These are phyloP conservation scores for Ustulina deusta DNA, from an alignment of 2,329 filamentous ascomycete genomes.

Conservation along the genomic window DNA sequence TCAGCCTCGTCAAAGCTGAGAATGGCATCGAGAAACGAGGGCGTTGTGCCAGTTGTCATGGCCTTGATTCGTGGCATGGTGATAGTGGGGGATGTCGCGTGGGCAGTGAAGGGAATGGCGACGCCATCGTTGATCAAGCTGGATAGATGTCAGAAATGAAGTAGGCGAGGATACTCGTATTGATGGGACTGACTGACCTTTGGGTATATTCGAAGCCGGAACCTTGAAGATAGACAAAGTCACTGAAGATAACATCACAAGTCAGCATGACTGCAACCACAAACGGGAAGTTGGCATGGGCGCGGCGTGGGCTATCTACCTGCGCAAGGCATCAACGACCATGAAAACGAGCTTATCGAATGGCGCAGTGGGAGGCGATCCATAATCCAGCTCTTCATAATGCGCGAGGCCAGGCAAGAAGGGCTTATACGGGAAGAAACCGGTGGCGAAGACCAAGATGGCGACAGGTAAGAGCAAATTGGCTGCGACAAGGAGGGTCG, in stretches of 20 bases:
- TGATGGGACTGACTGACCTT: slow-evolving; percentile 66
- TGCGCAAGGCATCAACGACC: slow-evolving; percentile 95
- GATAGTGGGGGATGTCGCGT: slow-evolving; percentile 96
- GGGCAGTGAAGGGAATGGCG: slow-evolving; percentile 92
- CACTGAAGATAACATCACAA: slow-evolving; percentile 63
- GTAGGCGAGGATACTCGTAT: not conserved
- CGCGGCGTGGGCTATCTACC: slow-evolving; percentile 61
- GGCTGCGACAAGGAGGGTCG: slow-evolving; percentile 69
- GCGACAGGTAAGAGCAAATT: slow-evolving; percentile 83
- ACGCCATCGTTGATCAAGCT: slow-evolving; percentile 86
- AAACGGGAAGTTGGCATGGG: not conserved
- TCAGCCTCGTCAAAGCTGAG: slow-evolving; percentile 96
- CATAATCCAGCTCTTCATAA: slow-evolving; percentile 69
- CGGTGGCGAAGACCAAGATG: slow-evolving; percentile 81
- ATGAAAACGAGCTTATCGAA: slow-evolving; percentile 96
- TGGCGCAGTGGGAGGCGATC: slow-evolving; percentile 69
- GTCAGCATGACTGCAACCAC: slow-evolving; percentile 26
- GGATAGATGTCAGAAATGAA: slow-evolving; percentile 13
- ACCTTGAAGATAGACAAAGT: slow-evolving; percentile 86
- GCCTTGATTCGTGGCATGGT: slow-evolving; percentile 99
- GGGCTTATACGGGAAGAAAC: slow-evolving; percentile 98
- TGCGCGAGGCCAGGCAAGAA: slow-evolving; percentile 86
- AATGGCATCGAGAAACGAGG: slow-evolving; percentile 96
- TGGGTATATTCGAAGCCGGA: slow-evolving; percentile 92
- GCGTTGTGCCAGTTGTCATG: slow-evolving; percentile 97